These are phyloP conservation scores for Aspergillus olivimuriae DNA, from an alignment of 495 filamentous ascomycete genomes.

Conservation along the genomic window DNA sequence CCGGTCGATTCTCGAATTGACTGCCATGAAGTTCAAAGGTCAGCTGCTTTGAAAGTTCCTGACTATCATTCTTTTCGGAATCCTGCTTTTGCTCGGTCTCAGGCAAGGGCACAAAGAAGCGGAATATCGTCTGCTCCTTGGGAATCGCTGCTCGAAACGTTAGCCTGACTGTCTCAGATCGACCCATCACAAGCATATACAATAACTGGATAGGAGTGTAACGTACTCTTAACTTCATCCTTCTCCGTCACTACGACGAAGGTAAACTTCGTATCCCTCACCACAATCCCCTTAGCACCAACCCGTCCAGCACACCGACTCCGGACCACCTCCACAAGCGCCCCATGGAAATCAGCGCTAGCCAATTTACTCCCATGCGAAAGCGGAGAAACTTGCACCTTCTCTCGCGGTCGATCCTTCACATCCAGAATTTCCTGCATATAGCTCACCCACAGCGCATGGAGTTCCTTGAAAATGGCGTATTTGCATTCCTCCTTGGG, in stretches of 20 bases:
- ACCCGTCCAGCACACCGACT: constrained; percentile 76
- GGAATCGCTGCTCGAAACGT: constrained; percentile 51
- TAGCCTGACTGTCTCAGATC: neutral
- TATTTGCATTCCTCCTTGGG: constrained; percentile 64
- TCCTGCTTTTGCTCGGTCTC: constrained; percentile 6
- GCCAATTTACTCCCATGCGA: constrained; percentile 60
- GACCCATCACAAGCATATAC: too few species aligned
- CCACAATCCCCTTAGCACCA: constrained; percentile 76
- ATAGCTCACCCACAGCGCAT: constrained; percentile 77
- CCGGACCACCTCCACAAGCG: constrained; percentile 74
- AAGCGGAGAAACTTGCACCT: constrained; percentile 40
- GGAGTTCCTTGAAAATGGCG: constrained; percentile 65
- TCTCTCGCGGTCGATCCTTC: constrained; percentile 32
- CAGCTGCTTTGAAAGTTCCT: constrained; percentile 38
- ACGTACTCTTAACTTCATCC: constrained; percentile 56
- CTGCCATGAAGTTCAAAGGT: constrained; percentile 84
- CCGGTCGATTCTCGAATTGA: constrained; percentile 75
- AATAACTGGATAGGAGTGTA: neutral
- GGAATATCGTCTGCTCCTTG: constrained; percentile 84
- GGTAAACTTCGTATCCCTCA: constrained; percentile 78
- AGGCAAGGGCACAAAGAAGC: constrained; percentile 59
- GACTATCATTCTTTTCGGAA: constrained; percentile 1
- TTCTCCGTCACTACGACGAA: constrained; percentile 73
- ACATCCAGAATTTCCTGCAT: constrained; percentile 64
- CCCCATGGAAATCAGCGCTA: constrained; percentile 87